Conservation (phyloP, 768 basidiomycete species). For the Mycena albidolilacea region DNA sequence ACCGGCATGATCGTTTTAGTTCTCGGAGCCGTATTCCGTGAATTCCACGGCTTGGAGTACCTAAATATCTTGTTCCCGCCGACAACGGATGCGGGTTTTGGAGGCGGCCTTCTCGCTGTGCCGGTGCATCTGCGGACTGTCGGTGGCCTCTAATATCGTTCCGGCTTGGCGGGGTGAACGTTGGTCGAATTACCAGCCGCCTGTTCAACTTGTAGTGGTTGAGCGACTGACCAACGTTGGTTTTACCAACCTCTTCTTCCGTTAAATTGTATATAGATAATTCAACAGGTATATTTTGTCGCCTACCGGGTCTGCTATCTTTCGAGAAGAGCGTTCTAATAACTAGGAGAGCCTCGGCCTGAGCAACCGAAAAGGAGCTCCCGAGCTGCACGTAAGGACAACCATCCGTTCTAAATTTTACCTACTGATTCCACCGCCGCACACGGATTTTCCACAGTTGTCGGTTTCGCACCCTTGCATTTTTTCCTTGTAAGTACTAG, state of each 20-base stretch:
- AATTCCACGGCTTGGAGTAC: not conserved
- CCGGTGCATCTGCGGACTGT: constrained; percentile 10
- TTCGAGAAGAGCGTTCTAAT: not conserved
- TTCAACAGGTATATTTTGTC: not conserved
- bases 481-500: not conserved
- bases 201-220: not conserved
- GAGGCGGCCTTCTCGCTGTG: constrained; percentile 2
- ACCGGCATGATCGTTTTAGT: not conserved
- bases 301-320: not conserved
- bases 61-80: constrained; percentile 9
- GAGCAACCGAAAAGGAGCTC: not conserved
- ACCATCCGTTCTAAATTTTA: not conserved
- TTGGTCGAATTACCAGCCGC: not conserved
- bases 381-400: constrained; percentile 18
- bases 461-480: not conserved
- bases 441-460: not conserved
- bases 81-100: constrained; percentile 30
- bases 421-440: constrained; percentile 15
- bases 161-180: not conserved
- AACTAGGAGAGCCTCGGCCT: not conserved
- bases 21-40: not conserved
- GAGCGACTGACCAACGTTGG: not conserved
- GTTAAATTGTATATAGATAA: not conserved
- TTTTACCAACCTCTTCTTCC: not conserved
- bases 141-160: not conserved